Evolutionary conservation across 202 grass and related monocot species (phyloP), one percentile per base, ranked within the genome.

Genomic region (Sporobolus alterniflorus): DNA sequence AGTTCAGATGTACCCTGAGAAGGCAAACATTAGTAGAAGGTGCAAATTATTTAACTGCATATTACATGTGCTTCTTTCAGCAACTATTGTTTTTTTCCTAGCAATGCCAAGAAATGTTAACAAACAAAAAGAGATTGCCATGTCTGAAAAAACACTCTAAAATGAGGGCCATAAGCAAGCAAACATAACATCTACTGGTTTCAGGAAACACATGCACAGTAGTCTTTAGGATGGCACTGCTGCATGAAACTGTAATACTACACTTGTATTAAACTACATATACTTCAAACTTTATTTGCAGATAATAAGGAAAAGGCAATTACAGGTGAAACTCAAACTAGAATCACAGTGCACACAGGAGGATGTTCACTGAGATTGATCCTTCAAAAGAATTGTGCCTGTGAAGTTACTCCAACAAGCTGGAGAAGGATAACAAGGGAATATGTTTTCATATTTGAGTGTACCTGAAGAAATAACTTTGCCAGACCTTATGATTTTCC

Each of bases 161-260:
- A 69, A 33, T 55, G 8, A 76, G 59, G 55, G 5, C 46, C 42
- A 34, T 29, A 82, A 29, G 57, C 61, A 82, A 30, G 48, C 65
- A 82, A 41, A n/a, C 4, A 32, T 30, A 30, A 25, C 28, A 54
- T 10, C 5, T 39, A 31, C 61, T 34, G 14, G 51, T 16, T 48
- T 31, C 26, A 24, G 30, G 39, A 59, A 33, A 46, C 17, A 30
- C 8, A 32, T 5, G 21, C 12, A 39, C 4, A 54, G 5, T 11
- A 51, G 11, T 8, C 36, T 60, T 43, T 56, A 24, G 14, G 30
- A 6, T 64, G 22, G 11, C 3, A 5, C 3, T 10, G 36, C 15
- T 43, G 16, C 31, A 51, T 29, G 26, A 46, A 70, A 59, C 11
- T 67, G 40, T 11, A 64, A 33, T 9, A 24, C 28, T 33, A 73